Percentiles rank a stretch among this genome's conserved stretches.
These are phyloP conservation scores for Sarocladium brachiariae DNA, from an alignment of 2,329 filamentous ascomycete species.

Conservation along the genomic window DNA sequence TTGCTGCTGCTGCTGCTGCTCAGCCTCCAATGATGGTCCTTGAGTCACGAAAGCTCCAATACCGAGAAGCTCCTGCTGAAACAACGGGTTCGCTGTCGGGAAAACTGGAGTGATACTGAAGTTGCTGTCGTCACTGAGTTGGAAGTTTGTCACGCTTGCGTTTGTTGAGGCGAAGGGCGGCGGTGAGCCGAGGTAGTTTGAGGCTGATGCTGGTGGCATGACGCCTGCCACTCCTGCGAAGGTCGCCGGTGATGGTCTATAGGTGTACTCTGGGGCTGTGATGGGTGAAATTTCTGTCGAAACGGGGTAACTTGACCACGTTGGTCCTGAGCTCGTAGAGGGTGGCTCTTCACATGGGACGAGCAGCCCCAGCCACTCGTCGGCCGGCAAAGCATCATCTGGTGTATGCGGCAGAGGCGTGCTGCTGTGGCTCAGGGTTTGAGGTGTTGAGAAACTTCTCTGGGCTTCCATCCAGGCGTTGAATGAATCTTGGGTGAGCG, in stretches of 20 bases:
- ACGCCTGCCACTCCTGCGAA: neutral
- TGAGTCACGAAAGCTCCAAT: neutral
- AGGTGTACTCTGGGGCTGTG: slow-evolving; percentile 5
- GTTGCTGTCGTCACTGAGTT: neutral
- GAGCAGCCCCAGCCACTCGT: slow-evolving; percentile 6
- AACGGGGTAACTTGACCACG: neutral
- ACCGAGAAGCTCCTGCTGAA: neutral
- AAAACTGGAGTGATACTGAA: too few species aligned
- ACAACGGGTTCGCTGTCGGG: neutral
- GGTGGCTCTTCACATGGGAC: neutral
- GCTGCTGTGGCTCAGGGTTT: neutral
- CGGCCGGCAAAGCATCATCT: neutral
- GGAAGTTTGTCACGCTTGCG: neutral
- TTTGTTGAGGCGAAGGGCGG: neutral
- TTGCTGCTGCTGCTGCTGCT: neutral
- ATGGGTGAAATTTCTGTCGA: slow-evolving; percentile 7
- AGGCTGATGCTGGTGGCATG: neutral
- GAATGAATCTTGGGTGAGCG: slow-evolving; percentile 6
- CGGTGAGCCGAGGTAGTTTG: neutral
- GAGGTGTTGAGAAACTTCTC: neutral
- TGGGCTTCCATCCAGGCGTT: slow-evolving; percentile 3
- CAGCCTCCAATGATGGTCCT: neutral
- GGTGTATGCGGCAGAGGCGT: neutral
- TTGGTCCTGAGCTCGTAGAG: neutral
- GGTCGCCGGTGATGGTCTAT: neutral